phyloP scores from a whole-genome alignment of 1,284 basidiomycete species.

The Fomes fomentarius region DNA sequence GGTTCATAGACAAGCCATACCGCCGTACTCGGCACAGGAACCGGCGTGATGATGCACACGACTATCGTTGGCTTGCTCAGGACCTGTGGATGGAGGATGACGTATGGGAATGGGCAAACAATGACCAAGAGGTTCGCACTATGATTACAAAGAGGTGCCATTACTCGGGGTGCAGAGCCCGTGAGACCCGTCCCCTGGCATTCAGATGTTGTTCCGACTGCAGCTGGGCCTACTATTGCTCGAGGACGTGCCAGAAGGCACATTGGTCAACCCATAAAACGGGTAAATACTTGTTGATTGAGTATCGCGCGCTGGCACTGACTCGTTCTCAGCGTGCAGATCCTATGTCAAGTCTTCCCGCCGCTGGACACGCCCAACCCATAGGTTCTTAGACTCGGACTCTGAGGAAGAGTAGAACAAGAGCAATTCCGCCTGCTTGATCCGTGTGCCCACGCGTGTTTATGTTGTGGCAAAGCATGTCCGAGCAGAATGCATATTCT shows the following conservation, averaged over 20 bases:
- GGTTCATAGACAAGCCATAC: constrained; percentile 34
- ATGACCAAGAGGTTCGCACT: constrained; percentile 32
- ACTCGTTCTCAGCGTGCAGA: too few relatives aligned
- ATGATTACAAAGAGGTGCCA: background rate
- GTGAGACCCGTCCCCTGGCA: constrained; percentile 17
- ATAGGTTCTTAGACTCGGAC: background rate
- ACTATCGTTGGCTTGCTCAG: constrained; percentile 45
- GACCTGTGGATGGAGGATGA: constrained; percentile 43
- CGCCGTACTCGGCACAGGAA: constrained; percentile 33
- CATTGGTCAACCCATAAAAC: constrained; percentile 42
- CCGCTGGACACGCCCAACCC: background rate
- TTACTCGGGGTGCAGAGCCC: constrained; percentile 8
- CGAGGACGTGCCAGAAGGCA: constrained; percentile 37
- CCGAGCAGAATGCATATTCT: too few relatives aligned
- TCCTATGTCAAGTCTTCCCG: background rate
- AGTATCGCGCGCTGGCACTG: too few relatives aligned
- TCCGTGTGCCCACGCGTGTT: too few relatives aligned
- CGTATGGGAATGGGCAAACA: constrained; percentile 44
- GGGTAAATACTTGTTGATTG: too few relatives aligned
- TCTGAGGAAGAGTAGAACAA: background rate
- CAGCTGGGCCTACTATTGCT: constrained; percentile 39
- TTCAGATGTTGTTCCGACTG: constrained; percentile 27
- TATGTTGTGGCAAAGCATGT: too few relatives aligned
- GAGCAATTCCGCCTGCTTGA: too few relatives aligned
- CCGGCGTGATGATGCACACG: constrained; percentile 43